These are phyloP conservation scores for Pyrus communis DNA, from an alignment of 306 rosid genomes.

Conservation along the genomic window DNA sequence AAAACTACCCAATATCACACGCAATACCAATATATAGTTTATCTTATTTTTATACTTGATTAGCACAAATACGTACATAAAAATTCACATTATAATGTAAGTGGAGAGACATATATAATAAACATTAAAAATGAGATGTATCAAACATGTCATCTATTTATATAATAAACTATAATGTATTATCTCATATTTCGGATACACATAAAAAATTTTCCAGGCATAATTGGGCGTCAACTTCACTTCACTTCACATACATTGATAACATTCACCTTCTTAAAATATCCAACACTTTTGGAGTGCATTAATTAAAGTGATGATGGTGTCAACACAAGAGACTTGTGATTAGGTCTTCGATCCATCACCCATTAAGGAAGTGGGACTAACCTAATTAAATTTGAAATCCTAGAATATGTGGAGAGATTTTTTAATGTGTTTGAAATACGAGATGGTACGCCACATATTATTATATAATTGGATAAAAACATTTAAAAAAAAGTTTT, in stretches of 20 bases:
- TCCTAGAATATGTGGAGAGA: background rate
- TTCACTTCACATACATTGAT: background rate
- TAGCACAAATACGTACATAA: background rate
- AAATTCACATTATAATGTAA: no score
- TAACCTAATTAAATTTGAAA: background rate
- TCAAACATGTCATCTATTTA: no score
- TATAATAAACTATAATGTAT: no score
- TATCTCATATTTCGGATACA: background rate
- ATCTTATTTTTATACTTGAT: background rate
- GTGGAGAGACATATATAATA: no score
- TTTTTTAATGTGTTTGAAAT: no score
- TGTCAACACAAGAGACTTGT: background rate
- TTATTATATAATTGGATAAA: no score
- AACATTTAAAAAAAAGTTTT: no score
- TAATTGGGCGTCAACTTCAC: no score
- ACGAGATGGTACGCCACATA: accelerated
- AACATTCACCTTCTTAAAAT: background rate
- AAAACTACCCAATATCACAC: background rate
- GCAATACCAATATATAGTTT: background rate
- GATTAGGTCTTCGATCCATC: background rate
- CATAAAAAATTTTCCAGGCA: no score
- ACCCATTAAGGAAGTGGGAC: background rate
- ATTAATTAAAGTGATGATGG: background rate
- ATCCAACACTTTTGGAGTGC: background rate
- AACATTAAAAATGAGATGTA: no score